These are phyloP conservation scores for Pseudonitzschia pungens DNA, from an alignment of 108 stramenopile genomes.

Conservation along the genomic window DNA sequence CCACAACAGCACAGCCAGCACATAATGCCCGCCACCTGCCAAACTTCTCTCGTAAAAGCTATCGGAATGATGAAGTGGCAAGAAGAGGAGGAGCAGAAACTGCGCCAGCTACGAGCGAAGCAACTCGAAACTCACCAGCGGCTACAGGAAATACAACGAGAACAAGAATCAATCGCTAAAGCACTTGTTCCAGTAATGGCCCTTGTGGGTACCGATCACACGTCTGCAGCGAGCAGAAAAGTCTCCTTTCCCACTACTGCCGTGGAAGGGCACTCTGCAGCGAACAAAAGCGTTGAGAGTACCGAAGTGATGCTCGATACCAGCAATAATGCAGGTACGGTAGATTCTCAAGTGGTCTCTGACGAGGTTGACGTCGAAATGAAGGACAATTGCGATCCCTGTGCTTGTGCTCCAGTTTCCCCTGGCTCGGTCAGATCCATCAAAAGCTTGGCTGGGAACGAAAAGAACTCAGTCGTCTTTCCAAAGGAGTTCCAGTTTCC, in stretches of 20 bases:
- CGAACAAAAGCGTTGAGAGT: too few relatives aligned
- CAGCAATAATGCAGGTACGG: too few relatives aligned
- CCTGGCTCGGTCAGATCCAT: too few relatives aligned
- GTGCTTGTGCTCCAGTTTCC: too few relatives aligned
- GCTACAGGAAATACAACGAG: neutral
- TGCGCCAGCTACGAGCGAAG: neutral
- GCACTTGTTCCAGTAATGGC: neutral
- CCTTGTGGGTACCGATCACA: neutral
- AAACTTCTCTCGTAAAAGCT: neutral
- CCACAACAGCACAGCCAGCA: neutral
- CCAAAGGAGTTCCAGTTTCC: slow-evolving; percentile 41
- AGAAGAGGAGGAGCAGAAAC: neutral
- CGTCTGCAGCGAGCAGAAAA: neutral
- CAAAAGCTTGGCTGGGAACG: neutral
- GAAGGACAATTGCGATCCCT: too few relatives aligned
- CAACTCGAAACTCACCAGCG: neutral
- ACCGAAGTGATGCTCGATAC: neutral
- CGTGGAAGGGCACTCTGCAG: too few relatives aligned
- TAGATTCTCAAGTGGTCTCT: too few relatives aligned
- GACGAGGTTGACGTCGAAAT: too few relatives aligned
- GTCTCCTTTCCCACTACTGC: neutral
- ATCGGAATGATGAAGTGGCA: neutral
- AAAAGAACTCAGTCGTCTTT: slow-evolving; percentile 18
- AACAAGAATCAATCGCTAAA: neutral
- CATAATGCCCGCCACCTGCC: neutral